Evolutionary conservation across 2,329 filamentous ascomycete species (phyloP).

Genomic region (Ophiosphaerella herpotricha): DNA sequence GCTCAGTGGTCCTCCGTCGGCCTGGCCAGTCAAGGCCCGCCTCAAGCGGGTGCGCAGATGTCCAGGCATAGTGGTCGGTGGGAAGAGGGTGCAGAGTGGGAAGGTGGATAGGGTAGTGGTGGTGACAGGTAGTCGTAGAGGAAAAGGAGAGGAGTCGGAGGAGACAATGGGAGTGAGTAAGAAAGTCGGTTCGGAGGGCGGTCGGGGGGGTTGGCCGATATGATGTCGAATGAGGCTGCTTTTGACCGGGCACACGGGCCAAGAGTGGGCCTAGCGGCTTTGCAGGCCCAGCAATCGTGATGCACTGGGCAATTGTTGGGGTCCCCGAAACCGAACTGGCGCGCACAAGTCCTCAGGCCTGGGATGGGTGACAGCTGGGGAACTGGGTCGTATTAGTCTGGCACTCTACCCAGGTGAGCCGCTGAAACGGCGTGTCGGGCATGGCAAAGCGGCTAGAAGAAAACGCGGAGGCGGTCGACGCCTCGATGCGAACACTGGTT

Average conservation of each 20-base stretch:
- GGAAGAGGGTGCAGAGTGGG: conserved; percentile 1
- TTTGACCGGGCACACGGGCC: conserved; percentile 20
- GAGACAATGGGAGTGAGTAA: conserved; percentile 5
- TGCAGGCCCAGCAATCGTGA: conserved; percentile 7
- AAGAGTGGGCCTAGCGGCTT: conserved; percentile 11
- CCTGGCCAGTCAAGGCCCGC: conserved; percentile 48
- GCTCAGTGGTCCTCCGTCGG: conserved; percentile 29
- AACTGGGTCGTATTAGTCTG: conserved; percentile 5
- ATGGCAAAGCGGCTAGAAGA: conserved; percentile 22
- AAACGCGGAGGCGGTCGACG: conserved; percentile 28
- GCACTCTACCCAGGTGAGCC: conserved; percentile 2
- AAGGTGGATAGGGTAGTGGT: neutral
- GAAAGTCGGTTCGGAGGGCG: conserved; percentile 14
- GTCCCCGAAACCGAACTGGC: conserved; percentile 15
- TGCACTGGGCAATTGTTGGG: conserved; percentile 9
- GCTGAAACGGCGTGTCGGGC: conserved; percentile 18
- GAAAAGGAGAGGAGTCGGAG: conserved; percentile 1
- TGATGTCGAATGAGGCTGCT: conserved; percentile 28
- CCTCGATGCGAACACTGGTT: conserved; percentile 14
- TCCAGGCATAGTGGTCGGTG: conserved; percentile 44
- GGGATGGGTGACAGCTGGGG: conserved; percentile 1
- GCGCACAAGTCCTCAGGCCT: conserved; percentile 9
- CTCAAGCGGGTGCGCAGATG: conserved; percentile 53
- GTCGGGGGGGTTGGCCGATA: conserved; percentile 17
- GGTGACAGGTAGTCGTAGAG: neutral